These are phyloP conservation scores for Hirsutella minnesotensis DNA, from an alignment of 2,329 filamentous ascomycete species.

Conservation along the genomic window DNA sequence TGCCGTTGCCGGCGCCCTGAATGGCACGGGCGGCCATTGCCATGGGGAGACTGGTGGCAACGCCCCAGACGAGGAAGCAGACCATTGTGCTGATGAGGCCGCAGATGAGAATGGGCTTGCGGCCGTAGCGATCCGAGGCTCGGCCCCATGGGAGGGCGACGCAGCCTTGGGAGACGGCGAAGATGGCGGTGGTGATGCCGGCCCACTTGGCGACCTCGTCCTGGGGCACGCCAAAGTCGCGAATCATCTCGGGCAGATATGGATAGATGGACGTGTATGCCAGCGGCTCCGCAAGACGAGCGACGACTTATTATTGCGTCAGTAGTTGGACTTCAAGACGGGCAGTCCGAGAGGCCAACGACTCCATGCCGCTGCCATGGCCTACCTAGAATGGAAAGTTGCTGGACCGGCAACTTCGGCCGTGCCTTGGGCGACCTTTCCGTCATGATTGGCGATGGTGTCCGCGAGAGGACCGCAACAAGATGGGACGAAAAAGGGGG, in stretches of 20 bases:
- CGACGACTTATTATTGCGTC: too few species aligned
- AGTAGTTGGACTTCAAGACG: too few species aligned
- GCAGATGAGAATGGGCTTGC: conserved; percentile 69
- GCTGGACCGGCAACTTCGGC: conserved; percentile 61
- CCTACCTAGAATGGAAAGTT: conserved; percentile 69
- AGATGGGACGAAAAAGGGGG: not conserved
- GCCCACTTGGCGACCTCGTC: conserved; percentile 71
- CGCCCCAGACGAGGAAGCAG: conserved; percentile 70
- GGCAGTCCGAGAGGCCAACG: too few species aligned
- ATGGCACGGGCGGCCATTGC: conserved; percentile 66
- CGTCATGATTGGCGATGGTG: not conserved
- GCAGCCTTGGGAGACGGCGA: conserved; percentile 59
- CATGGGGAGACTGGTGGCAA: conserved; percentile 69
- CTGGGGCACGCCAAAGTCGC: conserved; percentile 59
- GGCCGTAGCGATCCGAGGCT: conserved; percentile 65
- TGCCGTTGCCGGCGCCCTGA: conserved; percentile 79
- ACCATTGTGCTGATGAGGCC: conserved; percentile 71
- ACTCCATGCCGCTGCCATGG: not conserved
- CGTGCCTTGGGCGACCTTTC: conserved; percentile 17
- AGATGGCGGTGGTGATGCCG: conserved; percentile 60
- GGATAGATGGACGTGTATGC: conserved; percentile 63
- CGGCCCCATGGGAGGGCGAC: conserved; percentile 68
- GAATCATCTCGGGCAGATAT: conserved; percentile 69
- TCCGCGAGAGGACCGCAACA: too few species aligned
- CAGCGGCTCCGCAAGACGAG: conserved; percentile 65